Evolutionary conservation across 192 early-diverging fungal species (phyloP), one percentile per base, ranked within the genome.

Genomic region (Chytriomyces sp.): DNA sequence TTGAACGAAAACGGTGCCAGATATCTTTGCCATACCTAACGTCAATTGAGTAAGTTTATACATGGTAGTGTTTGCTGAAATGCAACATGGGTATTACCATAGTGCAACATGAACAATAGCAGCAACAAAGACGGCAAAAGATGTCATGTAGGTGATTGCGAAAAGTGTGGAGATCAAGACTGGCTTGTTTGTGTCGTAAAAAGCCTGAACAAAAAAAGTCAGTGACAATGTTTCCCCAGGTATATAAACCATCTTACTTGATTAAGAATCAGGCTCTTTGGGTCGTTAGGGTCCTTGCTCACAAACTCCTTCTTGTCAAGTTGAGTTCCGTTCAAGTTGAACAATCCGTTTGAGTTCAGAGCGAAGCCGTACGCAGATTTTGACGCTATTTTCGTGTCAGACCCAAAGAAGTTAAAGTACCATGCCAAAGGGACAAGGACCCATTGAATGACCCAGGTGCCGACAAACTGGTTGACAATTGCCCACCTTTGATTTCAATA

Each of bases 71-170:
- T n/a, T n/a, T n/a, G n/a, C n/a, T n/a, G n/a, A n/a, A n/a, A n/a
- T n/a, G n/a, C n/a, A n/a, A n/a, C n/a, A n/a, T 30, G 49, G 53
- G 19, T 89, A 86, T 41, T 90, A 86, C 75, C 81, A 89, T 4
- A 93, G 68, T 12, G 64, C 63, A 36, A 87, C 84, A 71, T 93
- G 89, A n/a, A 79, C 76, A 8, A 93, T 33, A 0, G 82, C 69
- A 36, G 88, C 80, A n/a, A 77, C 80, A 62, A 91, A 57, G 60
- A 80, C 83, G 39, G 86, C 81, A 52, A 83, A 83, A 1, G 63
- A 59, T 6, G 63, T 54, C 62, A 62, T 39, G 41, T 81, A 76
- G n/a, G 36, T 52, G 28, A 79, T 25, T 28, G 77, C 69, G 39
- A 78, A 67, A 49, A 37, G 68, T 5, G 72, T 66, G 7, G 68